Conservation (phyloP, 2,329 filamentous ascomycete species). For the Paecilomyces fulvus region DNA sequence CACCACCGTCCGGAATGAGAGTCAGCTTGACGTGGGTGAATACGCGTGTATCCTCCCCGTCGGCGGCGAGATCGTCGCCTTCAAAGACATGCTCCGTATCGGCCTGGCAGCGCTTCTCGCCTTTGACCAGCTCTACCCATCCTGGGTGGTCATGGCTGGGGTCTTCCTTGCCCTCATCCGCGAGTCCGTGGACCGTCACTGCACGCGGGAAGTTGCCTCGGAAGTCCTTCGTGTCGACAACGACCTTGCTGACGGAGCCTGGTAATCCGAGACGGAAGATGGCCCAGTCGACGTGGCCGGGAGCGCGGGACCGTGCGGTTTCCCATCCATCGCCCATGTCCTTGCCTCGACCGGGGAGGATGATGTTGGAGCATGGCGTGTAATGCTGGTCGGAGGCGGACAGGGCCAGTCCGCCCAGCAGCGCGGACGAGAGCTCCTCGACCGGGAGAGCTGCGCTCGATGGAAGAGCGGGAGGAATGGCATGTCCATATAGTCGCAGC, state of each 20-base stretch:
- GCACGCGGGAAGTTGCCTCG: slow-evolving; percentile 36
- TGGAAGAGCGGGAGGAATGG: slow-evolving; percentile 24
- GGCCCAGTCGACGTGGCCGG: slow-evolving; percentile 36
- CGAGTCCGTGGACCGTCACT: slow-evolving; percentile 31
- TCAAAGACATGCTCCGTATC: slow-evolving; percentile 36
- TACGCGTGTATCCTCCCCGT: slow-evolving; percentile 56
- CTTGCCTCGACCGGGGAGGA: slow-evolving; percentile 35
- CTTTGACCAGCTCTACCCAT: slow-evolving; percentile 30
- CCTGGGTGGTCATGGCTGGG: slow-evolving; percentile 25
- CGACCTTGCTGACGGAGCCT: slow-evolving; percentile 29
- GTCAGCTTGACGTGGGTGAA: slow-evolving; percentile 84
- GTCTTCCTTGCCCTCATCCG: slow-evolving; percentile 15
- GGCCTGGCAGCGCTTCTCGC: slow-evolving; percentile 29
- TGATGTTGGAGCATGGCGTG: slow-evolving; percentile 31
- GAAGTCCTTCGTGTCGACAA: slow-evolving; percentile 39
- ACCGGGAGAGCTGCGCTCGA: slow-evolving; percentile 5
- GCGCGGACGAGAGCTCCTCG: slow-evolving; percentile 34
- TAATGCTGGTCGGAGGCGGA: slow-evolving; percentile 35
- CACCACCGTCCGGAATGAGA: slow-evolving; percentile 87
- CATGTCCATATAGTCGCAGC: slow-evolving; percentile 35
- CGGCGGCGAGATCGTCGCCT: slow-evolving; percentile 42
- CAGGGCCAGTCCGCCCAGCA: slow-evolving; percentile 33
- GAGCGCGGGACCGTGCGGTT: slow-evolving; percentile 29
- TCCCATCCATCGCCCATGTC: slow-evolving; percentile 41
- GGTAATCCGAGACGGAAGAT: slow-evolving; percentile 31